phyloP scores from a whole-genome alignment of 495 filamentous ascomycete genomes.

The Alectoria sarmentosa region DNA sequence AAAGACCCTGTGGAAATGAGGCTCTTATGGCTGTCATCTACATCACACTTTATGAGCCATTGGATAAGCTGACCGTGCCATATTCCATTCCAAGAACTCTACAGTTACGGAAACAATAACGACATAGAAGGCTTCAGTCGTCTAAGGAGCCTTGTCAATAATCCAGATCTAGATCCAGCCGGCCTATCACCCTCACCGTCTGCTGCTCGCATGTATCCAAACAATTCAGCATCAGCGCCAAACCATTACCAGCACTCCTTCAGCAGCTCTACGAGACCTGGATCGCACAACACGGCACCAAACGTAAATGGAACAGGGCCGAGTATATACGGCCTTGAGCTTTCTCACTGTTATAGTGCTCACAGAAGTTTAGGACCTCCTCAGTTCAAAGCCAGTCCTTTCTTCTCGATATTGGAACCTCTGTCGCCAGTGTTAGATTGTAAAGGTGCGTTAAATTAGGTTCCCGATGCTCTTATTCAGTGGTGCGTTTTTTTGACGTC shows the following conservation, averaged over 20 bases:
- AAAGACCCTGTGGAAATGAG: neutral
- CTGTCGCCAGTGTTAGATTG: conserved; percentile 58
- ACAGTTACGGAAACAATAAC: conserved; percentile 21
- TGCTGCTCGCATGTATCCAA: conserved; percentile 10
- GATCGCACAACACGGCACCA: conserved; percentile 28
- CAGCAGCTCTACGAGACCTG: conserved; percentile 13
- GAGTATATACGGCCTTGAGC: conserved; percentile 13
- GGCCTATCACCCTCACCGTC: conserved; percentile 22
- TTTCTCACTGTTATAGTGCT: conserved; percentile 15
- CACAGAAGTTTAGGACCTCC: conserved; percentile 32
- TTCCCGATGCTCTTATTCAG: neutral
- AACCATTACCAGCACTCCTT: conserved; percentile 26
- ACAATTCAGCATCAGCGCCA: conserved; percentile 16
- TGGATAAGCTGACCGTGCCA: conserved; percentile 22
- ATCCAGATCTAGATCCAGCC: conserved; percentile 26
- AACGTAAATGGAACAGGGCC: conserved; percentile 34
- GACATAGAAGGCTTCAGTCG: conserved; percentile 33
- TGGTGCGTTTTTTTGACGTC: conserved; percentile 13
- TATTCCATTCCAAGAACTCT: conserved; percentile 27
- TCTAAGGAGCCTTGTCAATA: conserved; percentile 31
- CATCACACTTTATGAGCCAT: neutral
- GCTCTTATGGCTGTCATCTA: neutral
- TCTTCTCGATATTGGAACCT: conserved; percentile 56
- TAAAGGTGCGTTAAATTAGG: conserved; percentile 48
- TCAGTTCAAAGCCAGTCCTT: conserved; percentile 69